Base-by-base conservation (phyloP, 1,284 basidiomycete genomes). In the Trichosporon sp. region DNA sequence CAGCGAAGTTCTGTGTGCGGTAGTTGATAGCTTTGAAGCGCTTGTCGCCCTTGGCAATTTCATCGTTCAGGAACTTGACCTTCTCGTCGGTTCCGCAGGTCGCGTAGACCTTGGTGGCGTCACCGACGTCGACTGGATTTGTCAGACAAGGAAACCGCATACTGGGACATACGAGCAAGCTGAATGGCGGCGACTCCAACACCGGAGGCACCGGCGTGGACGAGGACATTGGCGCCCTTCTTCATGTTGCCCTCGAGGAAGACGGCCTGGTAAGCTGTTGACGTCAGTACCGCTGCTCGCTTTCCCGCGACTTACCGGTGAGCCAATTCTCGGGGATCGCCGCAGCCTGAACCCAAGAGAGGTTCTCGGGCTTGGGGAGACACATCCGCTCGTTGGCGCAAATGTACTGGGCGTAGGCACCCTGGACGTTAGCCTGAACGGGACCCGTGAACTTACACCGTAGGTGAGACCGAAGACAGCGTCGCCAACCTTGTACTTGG, bases 131-230 rank as follows among this genome's bases (percentile, higher is more conserved):
- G 21, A 81, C 79, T 81, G 56, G 4, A 10, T 4, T 14, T 32
- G 38, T 64, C 26, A 66, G 38, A 1, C 7, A 21, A 51, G 3
- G 3, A n/a, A 4, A 1, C 26, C 35, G 37, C n/a, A 10, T 35
- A 19, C 59, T 89, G 89, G 72, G 88, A 90, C 68, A 88, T 80
- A 70, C 91, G 88, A 12, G 94, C 93, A 21, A 98, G 86, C 84
- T 98, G 96, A 70, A 93, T 94, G 2, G 94, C 93, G 2, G 95
- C 91, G 14, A 96, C 84, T 1, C 96, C 96, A 2, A 98, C 95
- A 66, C 95, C 93, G 8, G 91, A 93, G 2, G 93, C 93, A 8
- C 91, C 93, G 31, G 94, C 94, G 79, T 97, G 96, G 31, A 98
- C 87, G 21, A 98, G 87, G 10, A 94, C 91, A 76, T 92, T 85